Base-by-base conservation (phyloP, 176 grass and related monocot species). In the Pharus latifolius region DNA sequence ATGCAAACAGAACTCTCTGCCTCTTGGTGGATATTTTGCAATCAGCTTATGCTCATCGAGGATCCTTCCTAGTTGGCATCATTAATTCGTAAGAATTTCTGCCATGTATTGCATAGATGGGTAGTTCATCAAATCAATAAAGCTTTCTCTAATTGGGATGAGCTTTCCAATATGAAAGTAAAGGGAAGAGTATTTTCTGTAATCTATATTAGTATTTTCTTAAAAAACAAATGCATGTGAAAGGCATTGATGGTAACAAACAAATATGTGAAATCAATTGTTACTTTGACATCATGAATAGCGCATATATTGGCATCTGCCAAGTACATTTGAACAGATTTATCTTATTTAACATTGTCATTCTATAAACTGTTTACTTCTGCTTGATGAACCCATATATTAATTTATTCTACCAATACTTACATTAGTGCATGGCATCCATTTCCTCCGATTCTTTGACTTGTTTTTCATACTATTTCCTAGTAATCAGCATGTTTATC, bases 1-100 rank as follows among this genome's bases (percentile, higher is more conserved):
- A 99, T 63, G 79, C 84, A 63, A 82, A 78, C 56, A 88, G 67
- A 88, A 67, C 70, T 78, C 45, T 95, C 71, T 46, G 63, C 65
- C 55, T 88, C 37, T 87, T 99, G 40, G 46, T 99, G 56, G 90
- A 99, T 95, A 83, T 77, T 66, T 46, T 99, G 54, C 84, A 79
- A 65, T 84, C 85, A 73, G 70, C 85, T 64, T 70, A 81, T 86
- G 44, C 63, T 48, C 20, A 91, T 54, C 76, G 79, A 79, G 96
- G 96, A 29, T 74, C 90, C 28, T 83, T 99, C 61, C 80, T 83
- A 67, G 76, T 99, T 88, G 85, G 79, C 60, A 64, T 68, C 52
- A 91, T 99, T 82, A 99, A 85, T 65, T 88, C 83, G 96, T 99
- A 89, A 85, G 84, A 10, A 16, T 76, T 79, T 58, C 43, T 42